Evolutionary conservation across 2,329 filamentous ascomycete species (phyloP).

Genomic region (Immersiporthe knoxdaviesiana): DNA sequence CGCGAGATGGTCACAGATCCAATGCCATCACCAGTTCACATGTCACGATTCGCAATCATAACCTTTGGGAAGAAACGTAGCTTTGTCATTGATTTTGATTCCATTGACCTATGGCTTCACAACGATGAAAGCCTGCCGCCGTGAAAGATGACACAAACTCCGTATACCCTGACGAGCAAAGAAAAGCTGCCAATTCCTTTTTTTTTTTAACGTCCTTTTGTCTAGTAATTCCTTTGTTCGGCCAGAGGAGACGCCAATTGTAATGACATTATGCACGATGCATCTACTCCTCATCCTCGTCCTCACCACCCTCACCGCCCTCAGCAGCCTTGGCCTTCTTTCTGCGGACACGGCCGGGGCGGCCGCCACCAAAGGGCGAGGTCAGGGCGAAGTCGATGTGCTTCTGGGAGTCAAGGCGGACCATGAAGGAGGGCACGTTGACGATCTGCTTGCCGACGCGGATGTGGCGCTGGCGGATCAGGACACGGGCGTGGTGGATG

Average conservation of each 20-base stretch:
- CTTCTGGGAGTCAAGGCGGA: conserved; percentile 99
- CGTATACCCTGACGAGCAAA: conserved; percentile 30
- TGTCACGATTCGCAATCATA: neutral
- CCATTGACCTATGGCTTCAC: conserved; percentile 29
- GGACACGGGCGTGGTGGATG: conserved; percentile 99
- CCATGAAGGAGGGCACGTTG: conserved; percentile 99
- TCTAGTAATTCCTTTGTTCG: neutral
- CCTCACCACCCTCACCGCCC: conserved; percentile 77
- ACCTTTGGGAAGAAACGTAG: conserved; percentile 28
- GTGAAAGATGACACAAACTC: conserved; percentile 30
- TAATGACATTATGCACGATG: conserved; percentile 31
- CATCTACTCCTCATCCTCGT: conserved; percentile 77
- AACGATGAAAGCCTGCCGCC: conserved; percentile 21
- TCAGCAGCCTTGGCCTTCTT: conserved; percentile 99
- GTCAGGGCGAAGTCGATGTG: conserved; percentile 99
- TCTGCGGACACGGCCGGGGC: conserved; percentile 95
- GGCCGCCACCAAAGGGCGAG: conserved; percentile 96
- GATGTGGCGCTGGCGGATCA: conserved; percentile 99
- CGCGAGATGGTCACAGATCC: too few species aligned
- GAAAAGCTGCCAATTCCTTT: conserved; percentile 29
- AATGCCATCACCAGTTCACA: too few species aligned
- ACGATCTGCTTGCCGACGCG: conserved; percentile 99
- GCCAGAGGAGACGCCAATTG: conserved; percentile 1
- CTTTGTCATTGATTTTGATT: conserved; percentile 31
- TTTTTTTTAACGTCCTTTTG: conserved; percentile 10